Percentiles rank a stretch among this genome's conserved stretches.
These are phyloP conservation scores for Rhynchosporium agropyri DNA, from an alignment of 2,329 filamentous ascomycete species.

Conservation along the genomic window DNA sequence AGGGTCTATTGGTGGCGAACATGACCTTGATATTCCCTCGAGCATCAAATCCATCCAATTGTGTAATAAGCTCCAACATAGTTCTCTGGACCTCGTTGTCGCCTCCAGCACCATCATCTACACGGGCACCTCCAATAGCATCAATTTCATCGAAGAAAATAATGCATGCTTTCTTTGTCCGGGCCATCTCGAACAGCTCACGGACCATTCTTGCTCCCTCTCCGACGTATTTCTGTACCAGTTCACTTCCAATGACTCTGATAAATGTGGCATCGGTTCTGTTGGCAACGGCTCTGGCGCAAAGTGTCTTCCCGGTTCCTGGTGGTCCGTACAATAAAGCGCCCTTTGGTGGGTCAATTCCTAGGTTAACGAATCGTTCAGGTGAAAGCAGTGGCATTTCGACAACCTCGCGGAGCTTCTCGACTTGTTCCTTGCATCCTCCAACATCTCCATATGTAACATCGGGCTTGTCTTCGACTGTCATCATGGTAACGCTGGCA, in stretches of 20 bases:
- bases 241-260: slow-evolving; percentile 93
- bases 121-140: slow-evolving; percentile 91
- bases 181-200: slow-evolving; percentile 98
- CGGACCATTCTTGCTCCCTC: slow-evolving; percentile 98
- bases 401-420: slow-evolving; percentile 97
- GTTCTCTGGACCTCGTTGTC: slow-evolving; percentile 98
- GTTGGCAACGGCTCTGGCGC: slow-evolving; percentile 95
- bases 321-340: slow-evolving; percentile 95
- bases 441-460: slow-evolving; percentile 99
- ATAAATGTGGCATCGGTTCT: slow-evolving; percentile 98
- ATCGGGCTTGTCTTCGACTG: slow-evolving; percentile 98
- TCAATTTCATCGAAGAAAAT: slow-evolving; percentile 99
- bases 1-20: slow-evolving; percentile 97
- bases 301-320: slow-evolving; percentile 98
- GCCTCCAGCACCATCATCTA: slow-evolving; percentile 93
- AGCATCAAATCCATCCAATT: slow-evolving; percentile 94
- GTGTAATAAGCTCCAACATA: slow-evolving; percentile 97
- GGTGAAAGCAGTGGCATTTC: slow-evolving; percentile 97
- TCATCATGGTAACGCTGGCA: slow-evolving; percentile 99
- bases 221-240: slow-evolving; percentile 98
- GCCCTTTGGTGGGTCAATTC: slow-evolving; percentile 97
- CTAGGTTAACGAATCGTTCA: slow-evolving; percentile 96
- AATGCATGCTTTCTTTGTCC: slow-evolving; percentile 99
- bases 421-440: slow-evolving; percentile 98
- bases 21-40: slow-evolving; percentile 99